Percentiles rank a stretch among this genome's conserved stretches.
phyloP scores from a whole-genome alignment of 2,329 filamentous ascomycete species.

The Ophiocordyceps australis region DNA sequence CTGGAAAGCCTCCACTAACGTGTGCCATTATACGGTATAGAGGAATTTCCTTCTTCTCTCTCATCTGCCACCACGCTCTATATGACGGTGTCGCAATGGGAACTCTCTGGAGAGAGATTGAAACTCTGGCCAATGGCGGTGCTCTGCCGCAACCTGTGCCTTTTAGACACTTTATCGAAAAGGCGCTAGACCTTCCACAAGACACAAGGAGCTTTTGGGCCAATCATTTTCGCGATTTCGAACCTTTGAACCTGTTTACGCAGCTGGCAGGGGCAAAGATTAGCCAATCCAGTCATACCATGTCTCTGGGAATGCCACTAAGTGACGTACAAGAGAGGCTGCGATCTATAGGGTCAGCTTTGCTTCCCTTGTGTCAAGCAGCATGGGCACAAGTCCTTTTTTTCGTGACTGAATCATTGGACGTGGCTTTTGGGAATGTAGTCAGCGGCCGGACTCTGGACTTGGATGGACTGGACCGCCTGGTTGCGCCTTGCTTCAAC shows the following conservation, averaged over 20 bases:
- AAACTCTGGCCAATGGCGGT: conserved; percentile 31
- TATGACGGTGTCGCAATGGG: conserved; percentile 72
- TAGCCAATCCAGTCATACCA: conserved; percentile 11
- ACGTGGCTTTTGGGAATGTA: conserved; percentile 79
- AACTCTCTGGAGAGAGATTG: conserved; percentile 51
- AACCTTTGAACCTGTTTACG: conserved; percentile 10
- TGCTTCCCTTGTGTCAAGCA: conserved; percentile 52
- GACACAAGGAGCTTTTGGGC: conserved; percentile 49
- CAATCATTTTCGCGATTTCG: conserved; percentile 31
- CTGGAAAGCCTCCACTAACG: conserved; percentile 23
- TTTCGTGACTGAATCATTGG: conserved; percentile 31
- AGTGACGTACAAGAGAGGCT: conserved; percentile 26
- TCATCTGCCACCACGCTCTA: conserved; percentile 57
- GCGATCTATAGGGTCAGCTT: conserved; percentile 35
- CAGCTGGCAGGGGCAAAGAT: conserved; percentile 6
- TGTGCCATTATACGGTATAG: conserved; percentile 19
- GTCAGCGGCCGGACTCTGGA: conserved; percentile 57
- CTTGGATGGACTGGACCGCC: conserved; percentile 45
- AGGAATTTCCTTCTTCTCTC: conserved; percentile 20
- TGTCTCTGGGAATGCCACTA: conserved; percentile 17
- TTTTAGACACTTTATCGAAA: conserved; percentile 45
- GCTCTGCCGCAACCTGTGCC: conserved; percentile 28
- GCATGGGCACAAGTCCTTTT: conserved; percentile 52
- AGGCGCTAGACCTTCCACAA: conserved; percentile 29
- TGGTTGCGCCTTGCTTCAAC: conserved; percentile 88